Percentiles rank a stretch among this genome's conserved stretches.
Conservation (phyloP, 768 basidiomycete genomes). For the Cystobasidium tubakii region DNA sequence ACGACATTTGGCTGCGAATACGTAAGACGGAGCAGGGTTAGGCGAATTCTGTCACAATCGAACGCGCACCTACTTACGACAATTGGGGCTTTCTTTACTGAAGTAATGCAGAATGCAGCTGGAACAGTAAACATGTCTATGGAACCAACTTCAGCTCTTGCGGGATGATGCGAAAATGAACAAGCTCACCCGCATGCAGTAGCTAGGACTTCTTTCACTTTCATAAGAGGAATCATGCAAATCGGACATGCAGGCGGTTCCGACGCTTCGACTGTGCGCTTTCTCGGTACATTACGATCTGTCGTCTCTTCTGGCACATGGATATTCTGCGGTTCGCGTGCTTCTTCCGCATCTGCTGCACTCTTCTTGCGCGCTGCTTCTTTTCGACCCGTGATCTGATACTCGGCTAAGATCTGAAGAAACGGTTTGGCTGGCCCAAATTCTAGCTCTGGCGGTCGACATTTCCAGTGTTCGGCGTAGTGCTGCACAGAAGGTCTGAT, state of each 20-base stretch:
- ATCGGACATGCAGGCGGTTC: slow-evolving; percentile 31
- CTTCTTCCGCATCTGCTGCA: neutral
- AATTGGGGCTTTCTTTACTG: neutral
- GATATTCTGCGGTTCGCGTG: neutral
- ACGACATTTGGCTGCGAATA: slow-evolving; percentile 19
- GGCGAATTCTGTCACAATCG: too few relatives aligned
- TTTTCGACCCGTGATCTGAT: neutral
- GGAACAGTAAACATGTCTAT: slow-evolving; percentile 20
- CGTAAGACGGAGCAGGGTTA: neutral
- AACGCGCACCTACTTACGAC: slow-evolving; percentile 9
- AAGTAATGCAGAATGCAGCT: slow-evolving; percentile 18
- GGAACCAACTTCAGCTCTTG: neutral
- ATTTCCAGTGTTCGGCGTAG: neutral
- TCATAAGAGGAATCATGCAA: slow-evolving; percentile 5
- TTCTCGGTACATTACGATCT: neutral
- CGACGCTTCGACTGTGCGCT: neutral
- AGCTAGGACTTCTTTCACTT: slow-evolving; percentile 6
- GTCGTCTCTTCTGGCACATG: neutral
- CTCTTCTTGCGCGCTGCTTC: neutral
- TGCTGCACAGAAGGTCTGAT: neutral
- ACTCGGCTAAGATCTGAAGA: slow-evolving; percentile 21
- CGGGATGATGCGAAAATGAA: too few relatives aligned
- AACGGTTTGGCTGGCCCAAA: slow-evolving; percentile 5
- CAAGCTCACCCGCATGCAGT: slow-evolving; percentile 32
- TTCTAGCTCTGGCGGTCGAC: slow-evolving; percentile 17